Evolutionary conservation across 2,329 filamentous ascomycete species (phyloP), one percentile per base, ranked within the genome.

Genomic region (Leptographium wingfieldii): DNA sequence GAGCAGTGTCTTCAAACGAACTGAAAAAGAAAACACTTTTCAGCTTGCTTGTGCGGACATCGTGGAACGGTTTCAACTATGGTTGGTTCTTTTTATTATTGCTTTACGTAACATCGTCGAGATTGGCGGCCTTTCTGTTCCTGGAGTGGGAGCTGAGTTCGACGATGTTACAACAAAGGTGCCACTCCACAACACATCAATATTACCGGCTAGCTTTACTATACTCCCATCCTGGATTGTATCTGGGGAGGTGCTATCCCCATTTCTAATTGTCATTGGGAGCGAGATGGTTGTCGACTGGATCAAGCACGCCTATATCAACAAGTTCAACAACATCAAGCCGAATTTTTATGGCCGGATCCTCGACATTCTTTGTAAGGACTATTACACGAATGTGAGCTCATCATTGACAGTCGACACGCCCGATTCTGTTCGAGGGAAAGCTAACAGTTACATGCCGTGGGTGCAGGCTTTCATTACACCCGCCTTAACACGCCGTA

Each of bases 261-360:
- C 94, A 0, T 99, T 99, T 66, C 75, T 99, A 14, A 85, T 99
- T 9, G 95, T 99, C 0, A 82, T 99, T 7, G 92, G 92, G 1
- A 96, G 91, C 63, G 94, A 99, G 73, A 96, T 96, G 86, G 75
- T 96, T 10, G 94, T 99, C 2, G 94, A 99, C 73, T 92, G 89
- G 82, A 82, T 96, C 71, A 99, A 99, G 72, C 95, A 99, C 69
- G 90, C 90, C 27, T 99, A 97, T 70, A 95, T 99, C 70, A 92
- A 86, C 70, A 99, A 99, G 70, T 99, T 99, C 76, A 99, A 99
- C 77, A 96, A 95, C 67, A 91, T 92, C 66, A 92, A 94, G 64
- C 94, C 94, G 3, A 83, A 82, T 7, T 88, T 99, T 60, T 99
- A 99, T 71, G 82, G 84, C 58, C 84, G 91, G 29, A 96, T 94